These are phyloP conservation scores for Ogataea parapolymorpha DNA, from an alignment of 805 yeast species.

Conservation along the genomic window DNA sequence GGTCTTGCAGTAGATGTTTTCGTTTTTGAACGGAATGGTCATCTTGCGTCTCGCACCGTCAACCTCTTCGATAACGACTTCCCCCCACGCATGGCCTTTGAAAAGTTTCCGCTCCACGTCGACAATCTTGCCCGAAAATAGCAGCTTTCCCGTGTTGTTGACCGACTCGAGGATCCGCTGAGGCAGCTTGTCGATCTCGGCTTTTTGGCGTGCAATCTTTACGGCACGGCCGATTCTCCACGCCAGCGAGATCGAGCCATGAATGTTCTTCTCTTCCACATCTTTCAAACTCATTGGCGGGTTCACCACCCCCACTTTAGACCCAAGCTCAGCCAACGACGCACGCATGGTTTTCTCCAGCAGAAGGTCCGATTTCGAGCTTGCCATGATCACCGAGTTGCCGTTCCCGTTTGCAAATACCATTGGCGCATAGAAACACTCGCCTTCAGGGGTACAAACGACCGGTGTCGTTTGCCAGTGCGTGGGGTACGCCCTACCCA, in stretches of 20 bases:
- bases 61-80: slow-evolving; percentile 31
- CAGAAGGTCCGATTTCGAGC: slow-evolving; percentile 30
- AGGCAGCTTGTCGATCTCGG: slow-evolving; percentile 36
- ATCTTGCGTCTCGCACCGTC: slow-evolving; percentile 18
- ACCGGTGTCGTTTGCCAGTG: slow-evolving; percentile 39
- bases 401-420: slow-evolving; percentile 40
- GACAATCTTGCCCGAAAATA: slow-evolving; percentile 42
- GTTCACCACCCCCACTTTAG: slow-evolving; percentile 36
- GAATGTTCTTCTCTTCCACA: slow-evolving; percentile 20
- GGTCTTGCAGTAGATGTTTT: slow-evolving; percentile 38
- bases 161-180: slow-evolving; percentile 36
- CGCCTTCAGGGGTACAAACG: slow-evolving; percentile 25
- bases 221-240: slow-evolving; percentile 50
- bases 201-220: slow-evolving; percentile 34
- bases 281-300: slow-evolving; percentile 23
- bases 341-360: slow-evolving; percentile 41
- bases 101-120: slow-evolving; percentile 39
- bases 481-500: slow-evolving; percentile 50
- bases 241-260: slow-evolving; percentile 36
- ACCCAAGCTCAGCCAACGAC: slow-evolving; percentile 41
- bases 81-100: slow-evolving; percentile 45
- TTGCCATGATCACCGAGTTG: slow-evolving; percentile 34
- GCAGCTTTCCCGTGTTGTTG: slow-evolving; percentile 31
- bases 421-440: slow-evolving; percentile 20
- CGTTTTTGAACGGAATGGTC: slow-evolving; percentile 48